These are phyloP conservation scores for Debaryomyces sp. DNA, from an alignment of 1,139 yeast species.

Conservation along the genomic window DNA sequence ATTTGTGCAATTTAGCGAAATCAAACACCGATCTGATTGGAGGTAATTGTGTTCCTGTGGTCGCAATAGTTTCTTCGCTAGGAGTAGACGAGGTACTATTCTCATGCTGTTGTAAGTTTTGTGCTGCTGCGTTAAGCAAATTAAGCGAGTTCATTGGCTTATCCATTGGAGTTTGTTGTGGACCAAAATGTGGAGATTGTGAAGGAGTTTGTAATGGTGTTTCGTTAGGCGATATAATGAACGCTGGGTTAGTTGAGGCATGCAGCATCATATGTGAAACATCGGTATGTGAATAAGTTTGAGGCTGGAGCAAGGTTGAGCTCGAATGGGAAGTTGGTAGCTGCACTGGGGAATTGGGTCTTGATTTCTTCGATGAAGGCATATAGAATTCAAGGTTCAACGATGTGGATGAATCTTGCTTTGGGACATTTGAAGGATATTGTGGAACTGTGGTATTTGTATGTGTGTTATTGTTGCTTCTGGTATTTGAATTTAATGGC, in stretches of 20 bases:
- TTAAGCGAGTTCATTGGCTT: constrained; percentile 15
- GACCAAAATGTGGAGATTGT: constrained; percentile 44
- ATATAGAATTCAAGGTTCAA: constrained; percentile 33
- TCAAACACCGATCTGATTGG: constrained; percentile 47
- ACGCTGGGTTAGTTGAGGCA: constrained; percentile 11
- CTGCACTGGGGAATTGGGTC: constrained; percentile 44
- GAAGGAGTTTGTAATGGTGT: constrained; percentile 49
- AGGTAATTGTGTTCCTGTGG: constrained; percentile 45
- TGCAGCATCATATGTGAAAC: background rate
- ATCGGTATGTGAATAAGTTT: background rate
- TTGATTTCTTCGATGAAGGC: constrained; percentile 33
- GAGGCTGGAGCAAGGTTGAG: background rate
- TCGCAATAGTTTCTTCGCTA: constrained; percentile 35
- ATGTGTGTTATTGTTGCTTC: constrained; percentile 2
- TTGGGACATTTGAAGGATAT: constrained; percentile 17
- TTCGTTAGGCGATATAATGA: constrained; percentile 35
- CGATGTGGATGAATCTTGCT: constrained; percentile 28
- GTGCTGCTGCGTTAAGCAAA: constrained; percentile 24
- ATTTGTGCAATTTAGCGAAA: constrained; percentile 23
- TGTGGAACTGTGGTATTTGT: constrained; percentile 17
- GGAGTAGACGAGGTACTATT: background rate
- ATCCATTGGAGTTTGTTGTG: constrained; percentile 17
- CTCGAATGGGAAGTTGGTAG: constrained; percentile 15
- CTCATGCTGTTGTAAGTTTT: constrained; percentile 21
- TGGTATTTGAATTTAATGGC: constrained; percentile 16